Evolutionary conservation across 1,284 basidiomycete genomes (phyloP).

Genomic region (Athelia sp.): DNA sequence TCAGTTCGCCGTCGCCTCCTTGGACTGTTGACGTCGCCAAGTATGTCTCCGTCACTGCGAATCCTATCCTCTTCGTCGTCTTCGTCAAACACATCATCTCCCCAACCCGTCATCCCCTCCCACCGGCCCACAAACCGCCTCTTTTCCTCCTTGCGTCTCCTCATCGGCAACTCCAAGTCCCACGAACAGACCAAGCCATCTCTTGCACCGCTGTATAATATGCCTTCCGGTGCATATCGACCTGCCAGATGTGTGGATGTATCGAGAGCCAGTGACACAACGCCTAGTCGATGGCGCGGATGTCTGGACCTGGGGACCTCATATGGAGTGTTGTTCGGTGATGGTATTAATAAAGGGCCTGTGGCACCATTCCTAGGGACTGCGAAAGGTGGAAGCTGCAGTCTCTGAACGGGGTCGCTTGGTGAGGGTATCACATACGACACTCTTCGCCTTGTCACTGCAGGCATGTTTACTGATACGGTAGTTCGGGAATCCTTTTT

Average conservation of each 20-base stretch:
- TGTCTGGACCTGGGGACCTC: conserved; percentile 30
- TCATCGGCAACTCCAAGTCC: conserved; percentile 79
- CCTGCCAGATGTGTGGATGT: conserved; percentile 72
- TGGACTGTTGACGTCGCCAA: conserved; percentile 62
- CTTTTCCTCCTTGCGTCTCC: conserved; percentile 21
- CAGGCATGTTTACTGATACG: neutral
- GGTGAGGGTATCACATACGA: conserved; percentile 86
- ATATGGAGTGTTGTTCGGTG: conserved; percentile 13
- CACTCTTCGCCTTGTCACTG: conserved; percentile 49
- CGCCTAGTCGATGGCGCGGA: conserved; percentile 83
- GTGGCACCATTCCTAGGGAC: conserved; percentile 56
- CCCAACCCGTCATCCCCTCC: conserved; percentile 81
- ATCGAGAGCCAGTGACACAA: conserved; percentile 84
- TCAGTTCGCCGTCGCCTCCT: conserved; percentile 29
- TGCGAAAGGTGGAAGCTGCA: conserved; percentile 68
- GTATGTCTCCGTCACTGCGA: conserved; percentile 64
- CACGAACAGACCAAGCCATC: conserved; percentile 91
- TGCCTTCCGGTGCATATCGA: conserved; percentile 69
- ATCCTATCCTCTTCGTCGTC: conserved; percentile 49
- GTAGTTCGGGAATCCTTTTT: too few species aligned
- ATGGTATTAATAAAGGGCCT: conserved; percentile 59
- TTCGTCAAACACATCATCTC: conserved; percentile 62
- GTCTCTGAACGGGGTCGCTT: conserved; percentile 51
- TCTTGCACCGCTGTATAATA: conserved; percentile 89
- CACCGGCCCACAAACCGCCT: conserved; percentile 39